Evolutionary conservation across 176 grass and related monocot species (phyloP).

Genomic region (Rhynchospora tenuis): DNA sequence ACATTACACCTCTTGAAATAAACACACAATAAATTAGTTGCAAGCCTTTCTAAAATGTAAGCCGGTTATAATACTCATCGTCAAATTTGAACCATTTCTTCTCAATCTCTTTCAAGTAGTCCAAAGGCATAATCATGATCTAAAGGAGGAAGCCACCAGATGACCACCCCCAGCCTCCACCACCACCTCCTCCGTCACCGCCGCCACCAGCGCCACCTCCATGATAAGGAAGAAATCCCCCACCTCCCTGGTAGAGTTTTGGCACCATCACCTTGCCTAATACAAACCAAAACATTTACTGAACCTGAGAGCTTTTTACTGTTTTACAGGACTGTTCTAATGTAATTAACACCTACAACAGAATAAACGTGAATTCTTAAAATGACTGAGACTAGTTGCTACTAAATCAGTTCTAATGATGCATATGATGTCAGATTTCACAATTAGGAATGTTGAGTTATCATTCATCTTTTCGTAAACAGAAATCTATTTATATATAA

Average conservation of each 20-base stretch:
- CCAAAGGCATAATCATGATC: constrained; percentile 11
- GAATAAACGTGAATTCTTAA: too few relatives aligned
- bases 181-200: neutral
- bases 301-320: neutral
- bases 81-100: constrained; percentile 28
- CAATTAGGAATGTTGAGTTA: neutral
- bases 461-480: neutral
- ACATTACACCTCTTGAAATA: neutral
- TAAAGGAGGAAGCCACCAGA: constrained; percentile 12
- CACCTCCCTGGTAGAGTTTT: constrained; percentile 16
- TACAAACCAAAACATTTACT: neutral
- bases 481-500: neutral
- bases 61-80: constrained; percentile 18
- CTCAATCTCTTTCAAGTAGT: constrained; percentile 26
- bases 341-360: too few relatives aligned
- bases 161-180: neutral
- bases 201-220: neutral
- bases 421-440: neutral
- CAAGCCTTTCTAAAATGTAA: neutral
- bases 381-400: neutral
- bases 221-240: neutral
- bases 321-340: neutral
- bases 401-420: neutral
- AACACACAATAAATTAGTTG: neutral
- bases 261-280: constrained; percentile 3